Evolutionary conservation across 2,329 filamentous ascomycete species (phyloP), one percentile per base, ranked within the genome.

Genomic region (Botrytis pseudocinerea): DNA sequence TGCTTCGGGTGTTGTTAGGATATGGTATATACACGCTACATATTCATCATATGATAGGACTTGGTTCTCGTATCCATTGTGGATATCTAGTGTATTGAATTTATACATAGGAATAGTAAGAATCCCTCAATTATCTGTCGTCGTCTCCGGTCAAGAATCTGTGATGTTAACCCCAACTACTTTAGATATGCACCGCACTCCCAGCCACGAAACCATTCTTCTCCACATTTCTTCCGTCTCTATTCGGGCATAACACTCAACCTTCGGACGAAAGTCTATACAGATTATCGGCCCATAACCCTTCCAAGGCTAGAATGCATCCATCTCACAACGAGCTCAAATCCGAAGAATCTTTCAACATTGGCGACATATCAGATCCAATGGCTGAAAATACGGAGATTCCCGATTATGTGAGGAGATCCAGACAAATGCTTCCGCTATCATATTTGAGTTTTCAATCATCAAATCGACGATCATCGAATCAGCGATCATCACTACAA

Each of bases 171-270:
- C 60, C 28, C 12, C 40, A 35, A 51, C 35, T 14, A 25, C 38
- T 32, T 10, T 51, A 83, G 82, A 82, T 84, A 66, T 85, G 83
- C 73, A 83, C 83, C 48, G 84, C 83, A 4, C 78, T 84, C 20
- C 83, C 84, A 1, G 81, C 83, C 6, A 83, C 82, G 6, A 85
- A 83, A 62, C 83, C 83, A 4, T 84, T 85, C 76, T 84, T 85
- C 72, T 76, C 79, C n/a, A 78, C 77, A 20, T 82, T 82, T 73
- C 76, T 84, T 22, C 82, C 83, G 7, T 63, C 65, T 20, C 44
- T 73, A 25, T 70, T 70, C 2, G 71, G 66, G 22, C 46, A 61
- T 44, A 16, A 28, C 4, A 22, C n/a, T 42, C 57, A n/a, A 42
- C 32, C 60, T 71, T 51, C 60, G 38, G 32, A 38, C 22, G 25